phyloP scores from a whole-genome alignment of 345 rosid species.

The Populus nigra region DNA sequence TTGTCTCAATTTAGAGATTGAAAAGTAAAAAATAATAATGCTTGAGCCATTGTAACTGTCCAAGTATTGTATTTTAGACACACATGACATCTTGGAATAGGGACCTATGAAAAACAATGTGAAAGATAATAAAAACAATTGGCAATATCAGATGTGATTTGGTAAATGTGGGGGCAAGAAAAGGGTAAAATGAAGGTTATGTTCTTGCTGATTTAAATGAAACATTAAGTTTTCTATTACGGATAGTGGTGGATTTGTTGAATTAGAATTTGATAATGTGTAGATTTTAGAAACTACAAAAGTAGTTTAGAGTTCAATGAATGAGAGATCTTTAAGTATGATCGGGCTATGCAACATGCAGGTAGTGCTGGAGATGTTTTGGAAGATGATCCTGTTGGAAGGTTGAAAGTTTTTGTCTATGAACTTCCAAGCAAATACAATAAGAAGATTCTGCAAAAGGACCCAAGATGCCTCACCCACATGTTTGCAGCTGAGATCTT shows the following conservation, averaged over 20 bases:
- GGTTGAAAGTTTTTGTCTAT: conserved; percentile 35
- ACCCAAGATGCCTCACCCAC: conserved; percentile 30
- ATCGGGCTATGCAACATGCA: conserved; percentile 1
- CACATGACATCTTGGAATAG: not conserved
- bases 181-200: not conserved
- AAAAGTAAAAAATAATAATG: not conserved
- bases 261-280: not conserved
- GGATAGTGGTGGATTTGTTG: not conserved
- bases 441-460: conserved; percentile 32
- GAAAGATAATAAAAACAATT: not conserved
- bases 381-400: conserved; percentile 32
- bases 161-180: not conserved
- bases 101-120: not conserved
- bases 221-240: not conserved
- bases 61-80: not conserved
- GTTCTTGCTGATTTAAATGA: not conserved
- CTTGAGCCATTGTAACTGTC: not conserved
- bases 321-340: not conserved
- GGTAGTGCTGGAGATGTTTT: conserved; percentile 41
- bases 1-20: not conserved
- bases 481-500: conserved; percentile 39
- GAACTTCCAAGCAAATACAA: conserved; percentile 39
- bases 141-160: not conserved
- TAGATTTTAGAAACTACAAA: not conserved
- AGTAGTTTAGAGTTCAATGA: not conserved